phyloP scores from a whole-genome alignment of 2,329 filamentous ascomycete genomes.

The Botrytis pseudocinerea region DNA sequence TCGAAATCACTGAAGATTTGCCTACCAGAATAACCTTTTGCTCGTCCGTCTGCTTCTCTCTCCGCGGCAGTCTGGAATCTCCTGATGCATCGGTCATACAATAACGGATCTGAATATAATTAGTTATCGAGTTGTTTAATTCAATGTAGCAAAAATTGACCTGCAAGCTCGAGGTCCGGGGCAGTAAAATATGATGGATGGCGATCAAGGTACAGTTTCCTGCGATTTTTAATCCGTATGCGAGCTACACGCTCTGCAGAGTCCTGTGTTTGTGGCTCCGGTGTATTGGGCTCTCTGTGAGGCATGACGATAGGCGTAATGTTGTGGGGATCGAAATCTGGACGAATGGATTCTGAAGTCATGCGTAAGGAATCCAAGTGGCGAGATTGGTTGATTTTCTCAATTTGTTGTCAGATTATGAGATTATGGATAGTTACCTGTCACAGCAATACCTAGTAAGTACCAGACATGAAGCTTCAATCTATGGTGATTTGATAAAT shows the following conservation, averaged over 20 bases:
- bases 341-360: slow-evolving; percentile 18
- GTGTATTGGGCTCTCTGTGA: slow-evolving; percentile 31
- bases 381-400: slow-evolving; percentile 5
- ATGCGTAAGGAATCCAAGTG: slow-evolving; percentile 11
- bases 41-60: slow-evolving; percentile 41
- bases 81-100: slow-evolving; percentile 42
- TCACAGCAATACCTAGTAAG: not conserved
- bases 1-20: not conserved
- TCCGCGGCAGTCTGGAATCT: slow-evolving; percentile 41
- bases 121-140: slow-evolving; percentile 22
- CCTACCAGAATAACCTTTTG: slow-evolving; percentile 41
- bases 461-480: not conserved
- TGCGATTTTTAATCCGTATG: slow-evolving; percentile 40
- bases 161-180: slow-evolving; percentile 41
- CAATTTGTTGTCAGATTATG: not conserved
- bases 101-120: slow-evolving; percentile 39
- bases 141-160: slow-evolving; percentile 27
- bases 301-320: slow-evolving; percentile 31
- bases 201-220: slow-evolving; percentile 41
- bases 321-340: slow-evolving; percentile 16
- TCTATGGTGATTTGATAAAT: not conserved
- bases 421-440: not conserved
- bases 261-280: slow-evolving; percentile 20
- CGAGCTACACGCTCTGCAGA: slow-evolving; percentile 30
- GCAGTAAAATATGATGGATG: slow-evolving; percentile 41